These are phyloP conservation scores for Silene uniflora DNA, from an alignment of 148 eudicot genomes.

Conservation along the genomic window DNA sequence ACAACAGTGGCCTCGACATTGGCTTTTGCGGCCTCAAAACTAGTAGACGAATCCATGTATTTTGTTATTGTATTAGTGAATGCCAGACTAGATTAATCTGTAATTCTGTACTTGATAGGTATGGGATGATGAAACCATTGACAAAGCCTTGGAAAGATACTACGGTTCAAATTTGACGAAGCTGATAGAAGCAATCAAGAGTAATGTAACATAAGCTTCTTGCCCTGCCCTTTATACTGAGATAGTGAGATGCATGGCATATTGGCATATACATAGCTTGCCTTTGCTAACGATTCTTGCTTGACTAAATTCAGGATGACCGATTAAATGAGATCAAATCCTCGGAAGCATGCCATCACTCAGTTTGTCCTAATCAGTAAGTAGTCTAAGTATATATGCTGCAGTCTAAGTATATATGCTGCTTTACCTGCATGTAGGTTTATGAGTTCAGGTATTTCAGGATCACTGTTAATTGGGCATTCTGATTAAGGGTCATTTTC, in stretches of 20 bases:
- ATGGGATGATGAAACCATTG: constrained; percentile 57
- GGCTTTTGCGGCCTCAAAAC: too few relatives aligned
- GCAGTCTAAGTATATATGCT: constrained; percentile 26
- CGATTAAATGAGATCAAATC: constrained; percentile 38
- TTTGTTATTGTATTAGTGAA: too few relatives aligned
- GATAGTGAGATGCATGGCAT: too few relatives aligned
- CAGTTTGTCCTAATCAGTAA: constrained; percentile 71
- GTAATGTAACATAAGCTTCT: constrained; percentile 53
- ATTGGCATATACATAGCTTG: too few relatives aligned
- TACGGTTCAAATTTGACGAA: constrained; percentile 48
- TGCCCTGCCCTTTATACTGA: not conserved
- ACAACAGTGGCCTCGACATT: too few relatives aligned
- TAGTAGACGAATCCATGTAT: too few relatives aligned
- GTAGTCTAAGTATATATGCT: too few relatives aligned
- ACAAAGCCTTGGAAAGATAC: constrained; percentile 63
- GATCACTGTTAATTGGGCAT: too few relatives aligned
- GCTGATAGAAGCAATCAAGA: constrained; percentile 65
- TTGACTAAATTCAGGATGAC: constrained; percentile 35
- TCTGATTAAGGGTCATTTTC: too few relatives aligned
- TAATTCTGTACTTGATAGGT: not conserved
- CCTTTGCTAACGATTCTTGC: not conserved
- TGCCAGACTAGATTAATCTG: too few relatives aligned
- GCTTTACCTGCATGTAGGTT: not conserved
- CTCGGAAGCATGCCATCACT: constrained; percentile 43
- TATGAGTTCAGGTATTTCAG: not conserved